Base-by-base conservation (phyloP, 768 basidiomycete genomes). In the Suillus luteus region DNA sequence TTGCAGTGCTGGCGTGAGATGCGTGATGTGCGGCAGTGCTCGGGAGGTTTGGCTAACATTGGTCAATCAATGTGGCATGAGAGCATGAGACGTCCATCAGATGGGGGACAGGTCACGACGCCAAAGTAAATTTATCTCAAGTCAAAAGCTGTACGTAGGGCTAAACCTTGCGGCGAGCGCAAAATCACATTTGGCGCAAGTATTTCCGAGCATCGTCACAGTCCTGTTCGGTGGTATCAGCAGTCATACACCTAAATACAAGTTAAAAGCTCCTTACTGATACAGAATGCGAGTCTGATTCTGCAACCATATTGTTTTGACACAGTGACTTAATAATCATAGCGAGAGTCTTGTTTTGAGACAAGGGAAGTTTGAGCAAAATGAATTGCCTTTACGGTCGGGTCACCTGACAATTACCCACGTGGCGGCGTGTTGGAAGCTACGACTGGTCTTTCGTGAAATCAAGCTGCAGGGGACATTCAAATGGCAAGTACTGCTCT, bases 401-500 rank as follows among this genome's bases (percentile, higher is more conserved):
- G 31, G 31, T 31, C 52, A 61, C 54, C 37, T 62, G 19, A 46
- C 62, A 35, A 40, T 51, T 48, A 31, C 22, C 61, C 64, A 65
- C 64, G 64, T 65, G 64, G 61, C 46, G 6, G 2, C 14, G 37
- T 40, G 24, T 54, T 33, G 33, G 12, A 49, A 35, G 17, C 27
- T 27, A 15, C n/a, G 12, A 51, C 27, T 22, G 14, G 31, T 35
- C 63, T 62, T 31, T 31, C 33, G 52, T 14, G 40, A 22, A 19
- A 48, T 24, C 22, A 19, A 60, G 44, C 38, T 69, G 51, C 38
- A 70, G 51, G 48, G 14, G 31, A 54, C 17, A 33, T 54, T 7
- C 19, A 54, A 54, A 83, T 83, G 83, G 77, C 83, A 68, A 83
- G 79, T 70, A 73, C 68, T 62, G 79, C 75, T 35, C 72, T 81